Evolutionary conservation across 768 basidiomycete species (phyloP).

Genomic region (Russula dissimulans): DNA sequence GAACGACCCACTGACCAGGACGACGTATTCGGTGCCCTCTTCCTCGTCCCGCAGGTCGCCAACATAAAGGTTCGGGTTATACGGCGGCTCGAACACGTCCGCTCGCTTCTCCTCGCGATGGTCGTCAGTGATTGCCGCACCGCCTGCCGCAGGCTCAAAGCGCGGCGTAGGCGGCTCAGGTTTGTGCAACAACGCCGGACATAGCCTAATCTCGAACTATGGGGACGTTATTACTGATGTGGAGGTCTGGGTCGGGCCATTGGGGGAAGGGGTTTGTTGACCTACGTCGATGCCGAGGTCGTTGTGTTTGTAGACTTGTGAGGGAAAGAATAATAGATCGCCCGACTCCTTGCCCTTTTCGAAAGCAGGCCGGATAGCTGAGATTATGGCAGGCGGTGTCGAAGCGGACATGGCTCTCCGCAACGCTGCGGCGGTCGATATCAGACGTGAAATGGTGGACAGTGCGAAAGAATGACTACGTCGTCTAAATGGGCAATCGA

Average conservation of each 20-base stretch:
- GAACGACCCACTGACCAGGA: constrained; percentile 67
- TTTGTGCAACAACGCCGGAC: constrained; percentile 80
- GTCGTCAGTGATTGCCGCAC: constrained; percentile 3
- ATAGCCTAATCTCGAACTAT: constrained; percentile 81
- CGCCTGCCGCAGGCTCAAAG: constrained; percentile 22
- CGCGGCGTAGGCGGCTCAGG: constrained; percentile 40
- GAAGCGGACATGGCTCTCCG: constrained; percentile 2
- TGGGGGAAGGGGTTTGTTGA: not conserved
- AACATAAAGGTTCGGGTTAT: constrained; percentile 62
- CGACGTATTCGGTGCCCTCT: constrained; percentile 47
- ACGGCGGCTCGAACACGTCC: constrained; percentile 85
- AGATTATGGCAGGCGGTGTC: constrained; percentile 34
- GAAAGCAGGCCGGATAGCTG: constrained; percentile 44
- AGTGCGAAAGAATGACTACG: too few relatives aligned
- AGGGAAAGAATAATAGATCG: constrained; percentile 74
- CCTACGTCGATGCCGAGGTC: constrained; percentile 60
- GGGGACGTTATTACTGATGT: not conserved
- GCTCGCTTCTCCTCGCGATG: constrained; percentile 27
- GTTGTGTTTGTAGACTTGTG: constrained; percentile 47
- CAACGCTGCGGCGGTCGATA: not conserved
- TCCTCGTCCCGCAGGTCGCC: constrained; percentile 65
- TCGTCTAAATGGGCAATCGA: too few relatives aligned
- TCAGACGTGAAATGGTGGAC: constrained; percentile 2
- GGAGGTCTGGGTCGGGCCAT: too few relatives aligned
- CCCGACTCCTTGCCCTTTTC: constrained; percentile 51